Conservation (phyloP, 2,329 filamentous ascomycete genomes). For the Nemania serpens region DNA sequence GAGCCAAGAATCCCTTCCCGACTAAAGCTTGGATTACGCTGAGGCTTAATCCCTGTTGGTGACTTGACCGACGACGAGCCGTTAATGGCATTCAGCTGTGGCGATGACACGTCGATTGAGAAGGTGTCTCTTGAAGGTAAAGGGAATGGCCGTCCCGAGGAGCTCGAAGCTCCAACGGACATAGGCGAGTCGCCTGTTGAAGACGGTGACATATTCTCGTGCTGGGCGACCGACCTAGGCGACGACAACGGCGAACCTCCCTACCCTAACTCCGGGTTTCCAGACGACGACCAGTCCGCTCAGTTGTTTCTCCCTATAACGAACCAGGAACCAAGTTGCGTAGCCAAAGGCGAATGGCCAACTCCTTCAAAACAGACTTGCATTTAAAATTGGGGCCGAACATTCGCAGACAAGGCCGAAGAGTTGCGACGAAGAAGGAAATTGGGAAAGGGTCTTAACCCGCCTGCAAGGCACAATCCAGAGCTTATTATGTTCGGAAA, state of each 20-base stretch:
- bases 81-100: slow-evolving; percentile 48
- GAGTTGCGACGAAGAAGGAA: slow-evolving; percentile 33
- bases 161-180: slow-evolving; percentile 47
- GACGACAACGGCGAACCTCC: slow-evolving; percentile 50
- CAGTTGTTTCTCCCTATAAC: slow-evolving; percentile 1
- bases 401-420: slow-evolving; percentile 23
- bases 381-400: slow-evolving; percentile 36
- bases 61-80: slow-evolving; percentile 56
- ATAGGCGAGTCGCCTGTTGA: slow-evolving; percentile 59
- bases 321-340: slow-evolving; percentile 30
- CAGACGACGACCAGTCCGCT: slow-evolving; percentile 25
- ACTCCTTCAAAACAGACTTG: slow-evolving; percentile 31
- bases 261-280: slow-evolving; percentile 29
- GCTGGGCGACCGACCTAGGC: slow-evolving; percentile 51
- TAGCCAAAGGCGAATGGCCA: slow-evolving; percentile 33
- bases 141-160: slow-evolving; percentile 49
- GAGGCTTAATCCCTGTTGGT: slow-evolving; percentile 53
- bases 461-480: slow-evolving; percentile 39
- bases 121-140: slow-evolving; percentile 54
- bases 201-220: slow-evolving; percentile 54
- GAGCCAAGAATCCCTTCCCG: slow-evolving; percentile 59
- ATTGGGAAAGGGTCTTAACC: slow-evolving; percentile 30
- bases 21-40: slow-evolving; percentile 56
- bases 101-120: slow-evolving; percentile 53
- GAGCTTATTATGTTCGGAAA: slow-evolving; percentile 40